Base-by-base conservation (phyloP, 306 rosid species). In the Trifolium repens region DNA sequence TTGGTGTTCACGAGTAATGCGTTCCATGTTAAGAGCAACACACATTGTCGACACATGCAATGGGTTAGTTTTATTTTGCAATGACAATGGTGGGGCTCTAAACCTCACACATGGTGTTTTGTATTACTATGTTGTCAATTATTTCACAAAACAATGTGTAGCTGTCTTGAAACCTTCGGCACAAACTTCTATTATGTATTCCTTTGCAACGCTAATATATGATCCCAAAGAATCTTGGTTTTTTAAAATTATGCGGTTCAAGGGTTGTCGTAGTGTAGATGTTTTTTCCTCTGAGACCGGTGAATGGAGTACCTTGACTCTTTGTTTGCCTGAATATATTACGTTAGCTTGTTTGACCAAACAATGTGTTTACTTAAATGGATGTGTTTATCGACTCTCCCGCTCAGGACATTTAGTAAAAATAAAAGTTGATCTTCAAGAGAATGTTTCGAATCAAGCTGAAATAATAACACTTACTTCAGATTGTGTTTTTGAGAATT, bases 261-360 rank as follows among this genome's bases (percentile, higher is more conserved):
- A 67, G 7, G 34, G 73, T 26, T 3, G 2, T 43, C 34, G 44
- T 1, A 22, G 7, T 14, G 4, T 66, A 0, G 26, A 55, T 3
- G 26, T 66, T 10, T 76, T 76, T n/a, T 76, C 80, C 2, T 76
- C 80, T 7, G 15, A 26, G 14, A 42, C 9, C 0, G 58, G 80
- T 26, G 1, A 8, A 9, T 76, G 80, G 80, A 54, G 15, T 0
- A 66, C 17, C n/a, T 5, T 53, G 7, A 50, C 17, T 8, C 0
- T 55, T n/a, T 0, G 15, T 13, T n/a, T 76, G 5, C 74, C 80
- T 4, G 0, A 8, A 11, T 9, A 52, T 8, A 64, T 75, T 16
- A 16, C 4, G 27, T 26, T 2, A 0, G 4, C 9, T 1, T 55
- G 9, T 63, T 8, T 63, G 27, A 26, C 27, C 27, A 17, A 17